These are phyloP conservation scores for Withania somnifera DNA, from an alignment of 305 asterid species.

Conservation along the genomic window DNA sequence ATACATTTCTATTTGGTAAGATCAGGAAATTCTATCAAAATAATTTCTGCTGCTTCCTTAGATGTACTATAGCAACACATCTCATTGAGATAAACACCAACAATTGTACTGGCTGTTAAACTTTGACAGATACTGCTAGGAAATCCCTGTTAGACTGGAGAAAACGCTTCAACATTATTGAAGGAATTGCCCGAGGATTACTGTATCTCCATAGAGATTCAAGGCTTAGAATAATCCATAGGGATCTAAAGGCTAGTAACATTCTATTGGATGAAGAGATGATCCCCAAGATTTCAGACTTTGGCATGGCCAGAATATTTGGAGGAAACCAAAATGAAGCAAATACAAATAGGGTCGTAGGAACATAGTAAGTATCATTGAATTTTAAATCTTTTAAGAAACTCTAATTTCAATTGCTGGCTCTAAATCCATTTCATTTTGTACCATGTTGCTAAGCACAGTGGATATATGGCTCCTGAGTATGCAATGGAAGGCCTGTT, in stretches of 20 bases:
- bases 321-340: slow-evolving; percentile 80
- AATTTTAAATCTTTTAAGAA: not conserved
- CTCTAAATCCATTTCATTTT: not conserved
- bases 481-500: slow-evolving; percentile 91
- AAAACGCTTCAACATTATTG: slow-evolving; percentile 52
- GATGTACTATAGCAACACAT: not conserved
- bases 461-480: slow-evolving; percentile 94
- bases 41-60: not conserved
- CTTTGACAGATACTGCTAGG: slow-evolving; percentile 41
- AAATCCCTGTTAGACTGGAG: slow-evolving; percentile 54
- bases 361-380: slow-evolving; percentile 63
- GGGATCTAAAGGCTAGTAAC: slow-evolving; percentile 86
- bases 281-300: slow-evolving; percentile 92
- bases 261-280: slow-evolving; percentile 77
- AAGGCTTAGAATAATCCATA: slow-evolving; percentile 71
- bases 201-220: slow-evolving; percentile 92
- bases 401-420: not conserved
- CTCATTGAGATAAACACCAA: not conserved
- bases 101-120: not conserved
- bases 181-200: slow-evolving; percentile 88
- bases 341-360: slow-evolving; percentile 68
- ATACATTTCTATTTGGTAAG: slow-evolving; percentile 67
- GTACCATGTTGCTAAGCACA: slow-evolving; percentile 13
- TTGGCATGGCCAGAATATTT: slow-evolving; percentile 92
- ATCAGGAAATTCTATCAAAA: not conserved